Percentiles rank a stretch among this genome's conserved stretches.
phyloP scores from a whole-genome alignment of 2,329 filamentous ascomycete species.

The Fonsecaea pugnacius region DNA sequence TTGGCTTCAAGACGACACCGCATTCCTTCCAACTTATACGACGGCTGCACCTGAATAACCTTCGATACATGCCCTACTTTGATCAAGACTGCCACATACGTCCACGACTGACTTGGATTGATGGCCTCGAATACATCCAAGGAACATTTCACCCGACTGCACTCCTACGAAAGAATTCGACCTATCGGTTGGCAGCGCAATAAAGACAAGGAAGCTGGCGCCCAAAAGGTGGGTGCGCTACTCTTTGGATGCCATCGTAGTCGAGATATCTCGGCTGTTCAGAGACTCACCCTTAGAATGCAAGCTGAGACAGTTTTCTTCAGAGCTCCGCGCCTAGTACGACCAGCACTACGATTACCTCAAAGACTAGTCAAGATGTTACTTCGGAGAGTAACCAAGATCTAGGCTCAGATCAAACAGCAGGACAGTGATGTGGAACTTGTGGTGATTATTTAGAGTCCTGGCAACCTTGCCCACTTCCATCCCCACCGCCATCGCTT shows the following conservation, averaged over 20 bases:
- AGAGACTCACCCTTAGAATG: neutral
- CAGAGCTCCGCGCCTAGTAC: neutral
- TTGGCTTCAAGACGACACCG: neutral
- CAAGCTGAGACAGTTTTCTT: neutral
- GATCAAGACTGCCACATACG: neutral
- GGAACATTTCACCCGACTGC: neutral
- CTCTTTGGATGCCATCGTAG: neutral
- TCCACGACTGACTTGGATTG: neutral
- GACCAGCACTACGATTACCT: neutral
- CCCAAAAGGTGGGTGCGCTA: neutral
- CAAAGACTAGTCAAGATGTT: neutral
- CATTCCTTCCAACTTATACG: neutral
- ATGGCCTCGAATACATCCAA: neutral
- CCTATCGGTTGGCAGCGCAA: neutral
- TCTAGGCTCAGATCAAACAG: neutral
- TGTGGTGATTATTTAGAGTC: neutral
- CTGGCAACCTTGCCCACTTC: neutral
- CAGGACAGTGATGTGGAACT: neutral
- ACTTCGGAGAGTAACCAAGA: neutral
- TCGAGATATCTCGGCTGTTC: neutral
- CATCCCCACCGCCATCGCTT: neutral
- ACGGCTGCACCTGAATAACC: neutral
- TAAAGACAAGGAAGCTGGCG: neutral
- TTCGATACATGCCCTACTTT: neutral
- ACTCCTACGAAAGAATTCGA: constrained; percentile 9